A percentile compares a stretch with the other conserved stretches of the same genome.
Evolutionary conservation across 768 basidiomycete species (phyloP).

Genomic region (Suillus tomentosus): DNA sequence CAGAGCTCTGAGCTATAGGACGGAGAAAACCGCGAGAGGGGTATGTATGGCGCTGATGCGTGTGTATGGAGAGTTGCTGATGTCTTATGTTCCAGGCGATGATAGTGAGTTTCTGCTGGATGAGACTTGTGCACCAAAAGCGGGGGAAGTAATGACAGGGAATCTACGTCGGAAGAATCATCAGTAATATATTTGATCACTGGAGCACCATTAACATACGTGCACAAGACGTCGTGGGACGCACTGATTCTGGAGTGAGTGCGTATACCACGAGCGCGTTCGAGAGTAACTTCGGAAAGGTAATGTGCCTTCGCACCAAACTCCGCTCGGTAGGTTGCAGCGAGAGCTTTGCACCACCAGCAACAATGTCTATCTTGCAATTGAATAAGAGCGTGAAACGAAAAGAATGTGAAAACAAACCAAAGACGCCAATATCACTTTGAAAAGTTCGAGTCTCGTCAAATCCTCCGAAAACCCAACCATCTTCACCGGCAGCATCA

Average conservation of each 20-base stretch:
- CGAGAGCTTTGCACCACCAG: slow-evolving; percentile 36
- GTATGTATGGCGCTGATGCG: slow-evolving; percentile 63
- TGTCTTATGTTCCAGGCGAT: slow-evolving; percentile 44
- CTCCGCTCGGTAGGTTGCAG: slow-evolving; percentile 29
- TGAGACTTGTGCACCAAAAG: slow-evolving; percentile 66
- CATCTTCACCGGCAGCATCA: slow-evolving; percentile 50
- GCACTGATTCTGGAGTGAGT: slow-evolving; percentile 37
- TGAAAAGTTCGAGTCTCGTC: slow-evolving; percentile 34
- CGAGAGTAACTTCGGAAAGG: slow-evolving; percentile 57
- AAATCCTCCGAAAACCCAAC: slow-evolving; percentile 67
- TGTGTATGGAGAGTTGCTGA: slow-evolving; percentile 63
- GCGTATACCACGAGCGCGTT: slow-evolving; percentile 69
- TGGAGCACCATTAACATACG: slow-evolving; percentile 21
- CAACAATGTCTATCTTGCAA: slow-evolving; percentile 40
- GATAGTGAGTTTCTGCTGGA: slow-evolving; percentile 67
- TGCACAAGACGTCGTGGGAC: slow-evolving; percentile 26
- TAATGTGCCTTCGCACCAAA: slow-evolving; percentile 45
- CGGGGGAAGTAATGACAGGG: slow-evolving; percentile 51
- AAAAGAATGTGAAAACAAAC: slow-evolving; percentile 36
- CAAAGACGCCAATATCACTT: slow-evolving; percentile 37
- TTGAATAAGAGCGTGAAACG: slow-evolving; percentile 17
- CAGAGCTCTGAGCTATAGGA: slow-evolving; percentile 51
- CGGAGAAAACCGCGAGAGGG: slow-evolving; percentile 20
- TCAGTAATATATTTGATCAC: slow-evolving; percentile 12
- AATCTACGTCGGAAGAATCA: slow-evolving; percentile 37